These are phyloP conservation scores for Penicillium sp. DNA, from an alignment of 2,329 filamentous ascomycete species.

Conservation along the genomic window DNA sequence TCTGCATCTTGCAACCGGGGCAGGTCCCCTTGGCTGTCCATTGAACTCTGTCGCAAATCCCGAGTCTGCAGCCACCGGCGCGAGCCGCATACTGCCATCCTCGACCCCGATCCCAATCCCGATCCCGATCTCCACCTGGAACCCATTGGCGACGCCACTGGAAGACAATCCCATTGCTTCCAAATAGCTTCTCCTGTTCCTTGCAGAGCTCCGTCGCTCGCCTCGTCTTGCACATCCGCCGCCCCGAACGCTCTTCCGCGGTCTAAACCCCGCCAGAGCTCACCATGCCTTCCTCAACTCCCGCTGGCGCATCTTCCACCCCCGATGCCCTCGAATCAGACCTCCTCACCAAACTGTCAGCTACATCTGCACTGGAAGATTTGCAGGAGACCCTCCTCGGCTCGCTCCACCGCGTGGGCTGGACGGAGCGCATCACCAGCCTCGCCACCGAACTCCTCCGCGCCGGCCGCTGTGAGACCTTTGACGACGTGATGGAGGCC, in stretches of 20 bases:
- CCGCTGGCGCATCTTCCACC: constrained; percentile 25
- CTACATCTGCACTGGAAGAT: constrained; percentile 51
- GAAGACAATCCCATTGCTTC: background rate
- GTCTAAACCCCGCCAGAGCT: constrained; percentile 6
- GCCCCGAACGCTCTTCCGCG: background rate
- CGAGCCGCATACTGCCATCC: constrained; percentile 7
- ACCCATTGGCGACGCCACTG: background rate
- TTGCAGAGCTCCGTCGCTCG: too few relatives aligned
- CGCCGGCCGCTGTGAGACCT: constrained; percentile 56
- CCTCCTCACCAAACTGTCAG: constrained; percentile 47
- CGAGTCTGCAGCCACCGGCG: constrained; percentile 8
- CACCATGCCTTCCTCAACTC: constrained; percentile 23
- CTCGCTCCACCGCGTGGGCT: constrained; percentile 57
- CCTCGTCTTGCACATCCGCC: background rate
- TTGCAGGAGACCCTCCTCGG: constrained; percentile 56
- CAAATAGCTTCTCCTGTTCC: too few relatives aligned
- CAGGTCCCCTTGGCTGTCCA: constrained; percentile 12
- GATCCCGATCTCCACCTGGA: background rate
- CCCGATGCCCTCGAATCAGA: constrained; percentile 43
- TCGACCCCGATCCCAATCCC: constrained; percentile 4
- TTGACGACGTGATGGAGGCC: constrained; percentile 55
- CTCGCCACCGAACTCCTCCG: constrained; percentile 57
- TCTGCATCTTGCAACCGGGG: constrained; percentile 9
- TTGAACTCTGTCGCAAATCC: constrained; percentile 5
- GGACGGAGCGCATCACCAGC: constrained; percentile 55